Base-by-base conservation (phyloP, 192 early-diverging fungal genomes). In the Glomus cerebriforme region DNA sequence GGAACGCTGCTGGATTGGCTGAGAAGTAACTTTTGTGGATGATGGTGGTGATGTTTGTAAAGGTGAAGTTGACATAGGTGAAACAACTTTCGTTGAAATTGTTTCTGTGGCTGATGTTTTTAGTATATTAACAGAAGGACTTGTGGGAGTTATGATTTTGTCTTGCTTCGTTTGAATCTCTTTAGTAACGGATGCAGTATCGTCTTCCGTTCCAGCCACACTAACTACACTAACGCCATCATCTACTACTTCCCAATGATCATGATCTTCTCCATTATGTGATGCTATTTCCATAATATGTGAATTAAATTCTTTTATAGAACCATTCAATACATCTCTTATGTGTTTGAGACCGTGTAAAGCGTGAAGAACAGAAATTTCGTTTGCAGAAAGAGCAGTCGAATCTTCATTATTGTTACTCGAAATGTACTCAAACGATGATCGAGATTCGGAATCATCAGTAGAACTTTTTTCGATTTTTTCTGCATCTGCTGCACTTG, bases 311-410 rank as follows among this genome's bases (percentile, higher is more conserved):
- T 87, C 83, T 65, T 75, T 78, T n/a, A 83, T 72, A 34, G 82
- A 80, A 15, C 86, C 87, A 10, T 83, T 34, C 12, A 90, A 60
- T 10, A 88, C 82, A 81, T 90, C 89, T 10, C 86, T 83, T 1
- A 88, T 81, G 67, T 90, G 88, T 47, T 88, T 88, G n/a, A 90
- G 73, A 1, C 86, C 85, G 27, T 82, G 82, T 12, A 88, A 73
- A 5, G 83, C 88, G 59, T 84, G 79, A 43, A 83, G 65, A 0
- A 84, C 67, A 0, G 80, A 71, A 34, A 82, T 83, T 69, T 83
- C 87, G 35, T 89, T 82, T 35, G 81, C 74, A 3, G 81, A 24
- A 13, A 5, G 35, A 26, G 69, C 69, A 32, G n/a, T 26, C 24
- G 69, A 26, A 29, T 43, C 72, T 65, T 65, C 66, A 45, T 71